Conservation (phyloP, 768 basidiomycete genomes). For the Clavaria fumosa region DNA sequence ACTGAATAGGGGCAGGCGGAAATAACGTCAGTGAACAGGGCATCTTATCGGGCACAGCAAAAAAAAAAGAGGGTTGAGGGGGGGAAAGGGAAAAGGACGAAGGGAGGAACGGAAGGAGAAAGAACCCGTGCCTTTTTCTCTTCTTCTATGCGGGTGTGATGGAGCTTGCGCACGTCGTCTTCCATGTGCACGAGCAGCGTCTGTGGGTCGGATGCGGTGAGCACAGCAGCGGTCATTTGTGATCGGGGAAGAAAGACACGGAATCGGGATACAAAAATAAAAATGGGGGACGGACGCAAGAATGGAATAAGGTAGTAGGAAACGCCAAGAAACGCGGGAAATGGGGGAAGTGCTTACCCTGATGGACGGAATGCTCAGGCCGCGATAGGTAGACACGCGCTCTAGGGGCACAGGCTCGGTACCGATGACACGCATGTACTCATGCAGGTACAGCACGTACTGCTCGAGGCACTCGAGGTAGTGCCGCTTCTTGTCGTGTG, state of each 20-base stretch:
- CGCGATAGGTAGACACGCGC: constrained; percentile 35
- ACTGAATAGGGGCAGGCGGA: too few relatives aligned
- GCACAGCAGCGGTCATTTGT: too few relatives aligned
- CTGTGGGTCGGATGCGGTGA: too few relatives aligned
- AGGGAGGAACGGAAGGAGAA: not conserved
- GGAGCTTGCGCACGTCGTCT: constrained; percentile 33
- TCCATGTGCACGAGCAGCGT: constrained; percentile 63
- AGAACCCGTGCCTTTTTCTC: constrained; percentile 34
- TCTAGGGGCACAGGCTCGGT: constrained; percentile 31
- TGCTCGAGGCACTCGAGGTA: constrained; percentile 63
- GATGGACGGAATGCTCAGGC: constrained; percentile 48
- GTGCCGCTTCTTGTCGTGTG: constrained; percentile 63
- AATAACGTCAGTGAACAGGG: too few relatives aligned
- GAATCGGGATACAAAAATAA: too few relatives aligned
- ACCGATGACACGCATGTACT: constrained; percentile 39
- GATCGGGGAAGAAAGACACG: too few relatives aligned
- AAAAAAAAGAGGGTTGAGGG: constrained; percentile 4
- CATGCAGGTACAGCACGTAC: constrained; percentile 50
- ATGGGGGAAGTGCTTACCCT: constrained; percentile 36
- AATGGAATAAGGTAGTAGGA: too few relatives aligned
- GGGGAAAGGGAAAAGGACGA: not conserved
- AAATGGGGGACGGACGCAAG: too few relatives aligned
- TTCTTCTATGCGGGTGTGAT: constrained; percentile 33
- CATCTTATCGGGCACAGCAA: too few relatives aligned
- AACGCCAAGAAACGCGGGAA: too few relatives aligned